Evolutionary conservation across 169 alveolate genomes (phyloP), one percentile per base, ranked within the genome.

Genomic region (Babesia gibsoni): DNA sequence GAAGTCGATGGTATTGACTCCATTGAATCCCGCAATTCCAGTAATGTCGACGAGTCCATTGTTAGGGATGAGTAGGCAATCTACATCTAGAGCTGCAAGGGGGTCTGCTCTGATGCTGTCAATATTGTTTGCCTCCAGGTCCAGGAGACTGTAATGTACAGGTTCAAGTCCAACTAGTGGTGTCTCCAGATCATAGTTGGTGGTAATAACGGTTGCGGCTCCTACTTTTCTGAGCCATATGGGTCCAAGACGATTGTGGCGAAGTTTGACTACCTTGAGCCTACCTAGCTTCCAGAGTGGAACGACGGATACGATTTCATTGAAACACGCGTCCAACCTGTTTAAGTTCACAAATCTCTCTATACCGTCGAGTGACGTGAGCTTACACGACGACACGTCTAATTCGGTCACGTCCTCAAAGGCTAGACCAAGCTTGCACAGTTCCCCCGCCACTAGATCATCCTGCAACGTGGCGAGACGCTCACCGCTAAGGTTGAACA

Each of bases 401-500:
- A 77, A 25, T 41, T 67, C 86, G 1, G 65, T 77, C 25, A 77
- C 54, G 39, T 77, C 86, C 18, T 48, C 75, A 32, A 35, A 77
- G 4, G 49, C 16, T 10, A 67, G 37, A 20, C 72, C 61, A 25
- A 35, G 43, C 42, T 33, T 49, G 16, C 42, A 16, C 65, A 77
- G 22, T 16, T 33, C 61, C 45, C 67, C 67, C 25, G 36, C 20
- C n/a, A 77, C 66, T 0, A 48, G 29, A 22, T 43, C 16, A 56
- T 67, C 58, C 43, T 46, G 22, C 29, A 77, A 37, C 18, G 82
- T 27, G 29, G 22, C 25, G 20, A 77, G 59, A 22, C 23, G 33
- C 35, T 56, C 53, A 6, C 66, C 79, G 37, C 82, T 53, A n/a
- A 77, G 39, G 46, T 77, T 41, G 20, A 77, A 36, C n/a, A 65